Conservation (phyloP, 139 green algal species). For the Tetradesmus obliquus region DNA sequence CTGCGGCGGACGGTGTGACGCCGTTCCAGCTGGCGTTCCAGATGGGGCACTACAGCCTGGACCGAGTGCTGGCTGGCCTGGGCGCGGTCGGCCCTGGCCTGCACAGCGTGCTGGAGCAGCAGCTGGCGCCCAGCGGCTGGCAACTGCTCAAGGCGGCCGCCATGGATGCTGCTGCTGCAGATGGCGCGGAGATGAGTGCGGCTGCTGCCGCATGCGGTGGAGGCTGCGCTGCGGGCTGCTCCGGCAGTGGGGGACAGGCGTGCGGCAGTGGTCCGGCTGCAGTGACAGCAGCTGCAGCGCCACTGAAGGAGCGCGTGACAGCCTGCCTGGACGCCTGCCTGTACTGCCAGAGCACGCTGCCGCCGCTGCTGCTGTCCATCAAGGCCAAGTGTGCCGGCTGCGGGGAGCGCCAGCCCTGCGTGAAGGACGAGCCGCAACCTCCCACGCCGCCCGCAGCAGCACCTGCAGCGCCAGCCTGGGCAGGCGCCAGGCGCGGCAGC, state of each 20-base stretch:
- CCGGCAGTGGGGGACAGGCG: neutral
- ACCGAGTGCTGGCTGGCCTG: slow-evolving; percentile 47
- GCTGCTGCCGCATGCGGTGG: neutral
- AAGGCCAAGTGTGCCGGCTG: slow-evolving; percentile 60
- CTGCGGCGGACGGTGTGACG: slow-evolving; percentile 57
- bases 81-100: neutral
- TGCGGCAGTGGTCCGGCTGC: neutral
- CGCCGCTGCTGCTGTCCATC: slow-evolving; percentile 69
- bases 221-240: neutral
- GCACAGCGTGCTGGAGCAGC: slow-evolving; percentile 28
- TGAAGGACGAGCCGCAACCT: neutral
- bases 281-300: neutral
- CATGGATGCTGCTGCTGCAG: neutral
- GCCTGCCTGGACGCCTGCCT: slow-evolving; percentile 59
- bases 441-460: neutral
- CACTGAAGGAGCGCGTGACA: slow-evolving; percentile 8
- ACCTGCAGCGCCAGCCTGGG: neutral
- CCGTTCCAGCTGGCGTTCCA: slow-evolving; percentile 77
- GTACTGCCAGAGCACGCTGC: slow-evolving; percentile 61
- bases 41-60: slow-evolving; percentile 62
- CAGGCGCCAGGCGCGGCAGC: neutral
- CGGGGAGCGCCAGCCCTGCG: slow-evolving; percentile 52
- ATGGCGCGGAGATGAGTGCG: neutral
- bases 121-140: slow-evolving; percentile 31
- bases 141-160: slow-evolving; percentile 37